Conservation (phyloP, 495 filamentous ascomycete species). For the Darksidea phi region DNA sequence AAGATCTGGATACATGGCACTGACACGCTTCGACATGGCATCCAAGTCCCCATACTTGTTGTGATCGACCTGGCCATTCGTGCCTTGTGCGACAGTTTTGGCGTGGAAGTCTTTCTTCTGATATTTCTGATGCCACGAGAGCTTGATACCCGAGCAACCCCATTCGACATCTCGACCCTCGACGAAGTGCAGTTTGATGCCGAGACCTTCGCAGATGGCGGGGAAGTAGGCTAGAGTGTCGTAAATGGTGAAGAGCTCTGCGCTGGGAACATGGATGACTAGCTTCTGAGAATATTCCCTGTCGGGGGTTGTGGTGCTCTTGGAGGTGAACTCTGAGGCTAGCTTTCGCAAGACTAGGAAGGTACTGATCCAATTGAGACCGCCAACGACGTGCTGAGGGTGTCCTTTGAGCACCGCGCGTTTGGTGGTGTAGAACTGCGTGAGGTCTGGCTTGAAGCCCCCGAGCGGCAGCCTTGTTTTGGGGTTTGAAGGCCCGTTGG, state of each 20-base stretch:
- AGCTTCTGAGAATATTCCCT: not conserved
- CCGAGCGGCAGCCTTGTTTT: not conserved
- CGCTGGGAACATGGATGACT: constrained; percentile 9
- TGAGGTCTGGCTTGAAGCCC: too few relatives aligned
- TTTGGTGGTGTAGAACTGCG: not conserved
- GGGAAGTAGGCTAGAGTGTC: constrained; percentile 10
- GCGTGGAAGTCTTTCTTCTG: constrained; percentile 2
- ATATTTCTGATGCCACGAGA: constrained; percentile 9
- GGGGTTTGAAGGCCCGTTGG: not conserved
- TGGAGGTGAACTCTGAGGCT: not conserved
- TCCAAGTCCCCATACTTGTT: too few relatives aligned
- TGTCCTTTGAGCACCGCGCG: not conserved
- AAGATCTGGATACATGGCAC: too few relatives aligned
- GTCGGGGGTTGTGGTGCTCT: too few relatives aligned
- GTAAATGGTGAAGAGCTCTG: constrained; percentile 3
- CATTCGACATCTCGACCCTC: not conserved
- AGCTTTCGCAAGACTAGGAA: constrained; percentile 23
- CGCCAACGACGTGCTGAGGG: not conserved
- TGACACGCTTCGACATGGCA: too few relatives aligned
- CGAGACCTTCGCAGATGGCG: constrained; percentile 2
- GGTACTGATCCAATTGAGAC: not conserved
- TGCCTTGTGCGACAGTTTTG: not conserved
- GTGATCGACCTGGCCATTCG: not conserved
- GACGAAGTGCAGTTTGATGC: constrained; percentile 16
- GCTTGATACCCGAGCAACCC: not conserved